These are phyloP conservation scores for Tolypocladium amazonense DNA, from an alignment of 2,329 filamentous ascomycete species.

Conservation along the genomic window DNA sequence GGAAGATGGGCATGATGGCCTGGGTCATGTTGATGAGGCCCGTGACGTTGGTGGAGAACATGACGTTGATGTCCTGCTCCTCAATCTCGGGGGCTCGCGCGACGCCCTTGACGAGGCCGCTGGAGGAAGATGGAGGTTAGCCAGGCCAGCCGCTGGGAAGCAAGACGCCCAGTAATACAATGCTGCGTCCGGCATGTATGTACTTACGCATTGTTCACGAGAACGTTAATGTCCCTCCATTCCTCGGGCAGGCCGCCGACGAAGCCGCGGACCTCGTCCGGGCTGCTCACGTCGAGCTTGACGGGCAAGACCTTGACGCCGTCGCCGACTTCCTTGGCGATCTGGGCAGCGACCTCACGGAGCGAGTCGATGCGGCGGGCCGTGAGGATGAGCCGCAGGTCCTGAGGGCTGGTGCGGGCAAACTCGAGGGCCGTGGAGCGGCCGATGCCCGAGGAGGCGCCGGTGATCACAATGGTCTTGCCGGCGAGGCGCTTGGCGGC, in stretches of 20 bases:
- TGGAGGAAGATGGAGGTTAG: conserved; percentile 19
- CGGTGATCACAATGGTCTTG: conserved; percentile 88
- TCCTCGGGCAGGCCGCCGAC: conserved; percentile 65
- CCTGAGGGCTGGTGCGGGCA: conserved; percentile 68
- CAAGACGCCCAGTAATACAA: background rate
- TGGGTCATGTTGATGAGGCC: conserved; percentile 97
- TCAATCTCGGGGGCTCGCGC: conserved; percentile 76
- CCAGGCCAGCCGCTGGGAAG: background rate
- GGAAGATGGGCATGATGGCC: conserved; percentile 74
- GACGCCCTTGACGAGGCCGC: conserved; percentile 80
- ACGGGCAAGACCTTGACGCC: conserved; percentile 76
- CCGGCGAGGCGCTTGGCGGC: conserved; percentile 75
- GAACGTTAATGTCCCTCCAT: conserved; percentile 73
- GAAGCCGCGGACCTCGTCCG: conserved; percentile 63
- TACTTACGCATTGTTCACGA: conserved; percentile 92
- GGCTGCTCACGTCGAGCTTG: conserved; percentile 77
- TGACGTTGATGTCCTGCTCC: conserved; percentile 70
- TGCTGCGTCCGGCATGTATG: background rate
- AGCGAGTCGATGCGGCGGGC: conserved; percentile 76
- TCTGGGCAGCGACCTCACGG: conserved; percentile 65
- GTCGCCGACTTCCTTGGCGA: conserved; percentile 62
- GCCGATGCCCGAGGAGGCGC: conserved; percentile 89
- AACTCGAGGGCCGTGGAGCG: conserved; percentile 80
- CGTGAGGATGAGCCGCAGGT: conserved; percentile 76
- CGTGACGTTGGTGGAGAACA: conserved; percentile 90